These are phyloP conservation scores for Nematocida homosporus DNA, from an alignment of 371 early-diverging fungal genomes.

Conservation along the genomic window DNA sequence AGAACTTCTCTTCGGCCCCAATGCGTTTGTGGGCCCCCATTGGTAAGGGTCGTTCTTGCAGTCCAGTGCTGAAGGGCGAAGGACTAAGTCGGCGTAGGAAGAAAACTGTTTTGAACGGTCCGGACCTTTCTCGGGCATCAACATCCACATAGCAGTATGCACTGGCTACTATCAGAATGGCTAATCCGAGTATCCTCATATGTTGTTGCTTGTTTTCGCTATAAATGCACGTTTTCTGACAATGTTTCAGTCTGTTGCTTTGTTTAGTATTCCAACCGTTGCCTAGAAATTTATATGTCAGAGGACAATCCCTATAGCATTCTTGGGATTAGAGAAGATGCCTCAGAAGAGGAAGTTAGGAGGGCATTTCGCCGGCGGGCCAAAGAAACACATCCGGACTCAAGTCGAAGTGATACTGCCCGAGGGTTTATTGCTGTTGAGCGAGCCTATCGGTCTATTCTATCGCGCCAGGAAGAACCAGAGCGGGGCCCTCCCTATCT, in stretches of 20 bases:
- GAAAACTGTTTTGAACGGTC: constrained; percentile 13
- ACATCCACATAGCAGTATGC: constrained; percentile 17
- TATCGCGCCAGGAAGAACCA: not conserved
- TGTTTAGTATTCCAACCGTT: not conserved
- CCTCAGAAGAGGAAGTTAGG: constrained; percentile 77
- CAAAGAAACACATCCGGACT: constrained; percentile 77
- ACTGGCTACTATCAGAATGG: constrained; percentile 4
- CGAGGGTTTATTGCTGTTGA: constrained; percentile 13
- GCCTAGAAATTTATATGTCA: not conserved
- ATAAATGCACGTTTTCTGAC: constrained; percentile 23
- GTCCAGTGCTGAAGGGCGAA: not conserved
- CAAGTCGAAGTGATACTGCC: constrained; percentile 10
- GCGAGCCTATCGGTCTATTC: constrained; percentile 3
- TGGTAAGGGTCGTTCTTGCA: constrained; percentile 29
- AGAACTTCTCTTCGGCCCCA: constrained; percentile 42
- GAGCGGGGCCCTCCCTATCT: not conserved
- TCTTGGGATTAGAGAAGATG: constrained; percentile 76
- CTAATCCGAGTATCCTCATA: constrained; percentile 23
- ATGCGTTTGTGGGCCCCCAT: constrained; percentile 40
- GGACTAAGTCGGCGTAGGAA: constrained; percentile 12
- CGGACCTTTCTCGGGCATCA: constrained; percentile 10
- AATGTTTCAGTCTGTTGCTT: constrained; percentile 26
- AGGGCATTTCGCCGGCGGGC: constrained; percentile 80
- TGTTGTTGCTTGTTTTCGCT: not conserved
- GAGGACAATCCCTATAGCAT: constrained; percentile 72